Evolutionary conservation across 441 rosid genomes (phyloP).

Genomic region (Syzygium syzygioides): DNA sequence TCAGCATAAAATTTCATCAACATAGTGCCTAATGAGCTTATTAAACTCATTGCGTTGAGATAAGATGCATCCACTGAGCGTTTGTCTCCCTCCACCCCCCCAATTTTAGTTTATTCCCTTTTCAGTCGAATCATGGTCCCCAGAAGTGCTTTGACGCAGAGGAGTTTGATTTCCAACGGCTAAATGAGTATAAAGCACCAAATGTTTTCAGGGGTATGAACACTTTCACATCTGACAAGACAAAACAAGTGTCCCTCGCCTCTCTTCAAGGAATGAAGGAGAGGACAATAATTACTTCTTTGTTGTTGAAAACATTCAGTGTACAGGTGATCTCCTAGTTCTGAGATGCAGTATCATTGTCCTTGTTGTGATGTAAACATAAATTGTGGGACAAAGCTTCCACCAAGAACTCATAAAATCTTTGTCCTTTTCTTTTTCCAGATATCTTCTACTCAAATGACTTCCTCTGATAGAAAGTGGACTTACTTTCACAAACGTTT

Average conservation of each 20-base stretch:
- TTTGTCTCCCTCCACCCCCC: background rate
- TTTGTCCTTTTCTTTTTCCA: background rate
- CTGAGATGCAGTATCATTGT: background rate
- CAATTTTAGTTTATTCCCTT: background rate
- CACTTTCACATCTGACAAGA: slow-evolving; percentile 33
- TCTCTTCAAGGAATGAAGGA: slow-evolving; percentile 51
- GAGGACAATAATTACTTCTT: slow-evolving; percentile 50
- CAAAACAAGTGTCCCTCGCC: slow-evolving; percentile 36
- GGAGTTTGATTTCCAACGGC: background rate
- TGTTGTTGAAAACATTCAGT: slow-evolving; percentile 44
- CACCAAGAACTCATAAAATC: background rate
- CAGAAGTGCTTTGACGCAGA: background rate
- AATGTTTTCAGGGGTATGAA: slow-evolving; percentile 34
- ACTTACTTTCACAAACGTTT: background rate
- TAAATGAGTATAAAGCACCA: background rate
- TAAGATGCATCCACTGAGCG: background rate
- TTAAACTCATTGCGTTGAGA: background rate
- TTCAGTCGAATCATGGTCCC: background rate
- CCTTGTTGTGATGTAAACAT: background rate
- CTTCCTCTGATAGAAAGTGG: background rate
- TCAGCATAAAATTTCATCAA: background rate
- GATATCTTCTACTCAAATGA: background rate
- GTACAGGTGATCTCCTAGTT: slow-evolving; percentile 36
- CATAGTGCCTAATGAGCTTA: background rate
- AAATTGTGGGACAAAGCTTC: background rate